These are phyloP conservation scores for Trichodelitschia bisporula DNA, from an alignment of 495 filamentous ascomycete species.

Conservation along the genomic window DNA sequence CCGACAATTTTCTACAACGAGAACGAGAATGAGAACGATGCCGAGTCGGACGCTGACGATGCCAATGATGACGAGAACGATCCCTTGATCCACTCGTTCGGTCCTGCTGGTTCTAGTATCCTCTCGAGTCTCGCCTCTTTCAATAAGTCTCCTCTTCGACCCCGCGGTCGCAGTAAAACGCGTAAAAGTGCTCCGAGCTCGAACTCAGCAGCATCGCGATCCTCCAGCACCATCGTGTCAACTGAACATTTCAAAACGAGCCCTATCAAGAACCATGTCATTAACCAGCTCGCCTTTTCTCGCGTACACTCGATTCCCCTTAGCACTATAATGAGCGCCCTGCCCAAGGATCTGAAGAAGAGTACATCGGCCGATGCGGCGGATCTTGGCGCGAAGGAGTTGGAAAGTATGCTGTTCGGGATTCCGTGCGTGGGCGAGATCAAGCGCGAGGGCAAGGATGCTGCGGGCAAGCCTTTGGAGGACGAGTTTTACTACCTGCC, in stretches of 20 bases:
- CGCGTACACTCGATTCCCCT: conserved; percentile 82
- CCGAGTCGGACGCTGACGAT: conserved; percentile 18
- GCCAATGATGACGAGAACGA: conserved; percentile 73
- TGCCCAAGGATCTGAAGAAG: conserved; percentile 38
- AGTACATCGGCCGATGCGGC: conserved; percentile 1
- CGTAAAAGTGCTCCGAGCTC: conserved; percentile 5
- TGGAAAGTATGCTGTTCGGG: conserved; percentile 43
- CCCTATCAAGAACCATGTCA: conserved; percentile 40
- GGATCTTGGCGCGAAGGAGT: conserved; percentile 16
- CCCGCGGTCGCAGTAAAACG: conserved; percentile 1
- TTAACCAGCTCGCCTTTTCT: conserved; percentile 92
- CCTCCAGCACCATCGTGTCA: conserved; percentile 5
- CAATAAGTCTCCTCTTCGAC: conserved; percentile 4
- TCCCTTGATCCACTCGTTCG: conserved; percentile 71
- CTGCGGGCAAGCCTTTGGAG: conserved; percentile 79
- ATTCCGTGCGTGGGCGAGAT: conserved; percentile 70
- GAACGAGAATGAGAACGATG: conserved; percentile 31
- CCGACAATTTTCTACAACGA: no score
- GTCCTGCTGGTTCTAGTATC: conserved; percentile 63
- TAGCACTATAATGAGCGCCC: conserved; percentile 60
- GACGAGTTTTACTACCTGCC: conserved; percentile 96
- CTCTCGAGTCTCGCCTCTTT: conserved; percentile 54
- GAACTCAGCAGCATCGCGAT: neutral
- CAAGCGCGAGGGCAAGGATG: conserved; percentile 77
- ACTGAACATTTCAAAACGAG: conserved; percentile 6